Evolutionary conservation across 2,329 filamentous ascomycete species (phyloP), one percentile per base, ranked within the genome.

Genomic region (Neoarthrinium moseri): DNA sequence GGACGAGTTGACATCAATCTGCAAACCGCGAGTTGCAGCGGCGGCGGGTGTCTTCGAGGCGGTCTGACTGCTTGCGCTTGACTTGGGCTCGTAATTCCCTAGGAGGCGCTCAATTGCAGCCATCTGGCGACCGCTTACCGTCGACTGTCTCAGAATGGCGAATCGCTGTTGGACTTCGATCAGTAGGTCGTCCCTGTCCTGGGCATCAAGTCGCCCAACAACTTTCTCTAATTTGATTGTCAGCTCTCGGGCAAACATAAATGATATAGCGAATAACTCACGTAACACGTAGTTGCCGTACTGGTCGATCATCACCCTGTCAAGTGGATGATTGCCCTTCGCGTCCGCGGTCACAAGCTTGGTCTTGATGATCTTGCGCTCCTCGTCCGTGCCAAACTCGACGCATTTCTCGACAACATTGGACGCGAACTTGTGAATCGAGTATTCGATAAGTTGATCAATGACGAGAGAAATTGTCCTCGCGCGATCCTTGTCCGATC

Each of bases 331-430:
- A 46, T 83, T 81, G 11, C 87, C 87, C 34, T 87, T 80, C 6
- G 78, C 75, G 43, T 80, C 80, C 13, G 74, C 63, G 2, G 75
- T 74, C 2, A 78, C 83, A 21, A 91, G 71, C 48, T 80, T 75
- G 40, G 73, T 71, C 43, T 88, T 79, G 48, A 96, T 90, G 24
- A 77, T 75, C 26, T 74, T 77, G 42, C 87, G 83, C 62, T 95
- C 87, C 41, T 84, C 74, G 17, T 79, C 71, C 1, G 81, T 81
- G 17, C 89, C 89, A 54, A 77, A 80, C 45, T 86, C 75, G 49
- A 97, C 86, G 62, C 91, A 95, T 67, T 90, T 92, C 68, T 99
- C 94, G 1, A 99, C 92, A 3, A 99, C 92, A 57, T 99, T 97
- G 60, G 91, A 96, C 1, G 94, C 92, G 60, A 89, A 95, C 64